Conservation (phyloP, 371 early-diverging fungal species). For the Mortierella sp. region DNA sequence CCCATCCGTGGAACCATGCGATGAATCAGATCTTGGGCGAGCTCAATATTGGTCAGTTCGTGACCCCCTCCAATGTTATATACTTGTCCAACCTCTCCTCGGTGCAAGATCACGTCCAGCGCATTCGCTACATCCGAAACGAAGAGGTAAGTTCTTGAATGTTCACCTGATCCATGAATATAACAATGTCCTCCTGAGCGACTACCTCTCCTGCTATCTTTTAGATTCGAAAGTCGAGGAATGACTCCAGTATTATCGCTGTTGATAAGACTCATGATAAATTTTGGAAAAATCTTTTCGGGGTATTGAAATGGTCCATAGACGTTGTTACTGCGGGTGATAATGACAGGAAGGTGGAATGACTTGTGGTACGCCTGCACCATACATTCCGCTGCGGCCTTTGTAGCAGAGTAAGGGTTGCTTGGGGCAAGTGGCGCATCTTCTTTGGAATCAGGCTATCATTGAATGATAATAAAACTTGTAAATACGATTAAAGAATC, state of each 20-base stretch:
- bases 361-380: slow-evolving; percentile 86
- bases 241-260: slow-evolving; percentile 34
- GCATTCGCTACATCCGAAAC: slow-evolving; percentile 85
- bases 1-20: slow-evolving; percentile 57
- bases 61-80: slow-evolving; percentile 88
- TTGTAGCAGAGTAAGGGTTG: slow-evolving; percentile 92
- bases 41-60: slow-evolving; percentile 81
- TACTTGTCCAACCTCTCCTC: slow-evolving; percentile 76
- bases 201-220: not conserved
- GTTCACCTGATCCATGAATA: slow-evolving; percentile 86
- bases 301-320: slow-evolving; percentile 92
- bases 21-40: slow-evolving; percentile 74
- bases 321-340: slow-evolving; percentile 88
- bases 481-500: too few species aligned
- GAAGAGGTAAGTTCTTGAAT: slow-evolving; percentile 85
- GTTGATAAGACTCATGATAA: slow-evolving; percentile 79
- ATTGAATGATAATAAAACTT: too few species aligned
- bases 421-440: slow-evolving; percentile 80
- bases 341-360: slow-evolving; percentile 85
- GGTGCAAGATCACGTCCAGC: slow-evolving; percentile 77
- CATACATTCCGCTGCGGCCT: slow-evolving; percentile 90
- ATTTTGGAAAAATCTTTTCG: slow-evolving; percentile 91
- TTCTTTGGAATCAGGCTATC: slow-evolving; percentile 77
- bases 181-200: slow-evolving; percentile 56
- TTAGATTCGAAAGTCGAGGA: not conserved